These are phyloP conservation scores for Fomitopsis palustris DNA, from an alignment of 1,284 basidiomycete genomes.

Conservation along the genomic window DNA sequence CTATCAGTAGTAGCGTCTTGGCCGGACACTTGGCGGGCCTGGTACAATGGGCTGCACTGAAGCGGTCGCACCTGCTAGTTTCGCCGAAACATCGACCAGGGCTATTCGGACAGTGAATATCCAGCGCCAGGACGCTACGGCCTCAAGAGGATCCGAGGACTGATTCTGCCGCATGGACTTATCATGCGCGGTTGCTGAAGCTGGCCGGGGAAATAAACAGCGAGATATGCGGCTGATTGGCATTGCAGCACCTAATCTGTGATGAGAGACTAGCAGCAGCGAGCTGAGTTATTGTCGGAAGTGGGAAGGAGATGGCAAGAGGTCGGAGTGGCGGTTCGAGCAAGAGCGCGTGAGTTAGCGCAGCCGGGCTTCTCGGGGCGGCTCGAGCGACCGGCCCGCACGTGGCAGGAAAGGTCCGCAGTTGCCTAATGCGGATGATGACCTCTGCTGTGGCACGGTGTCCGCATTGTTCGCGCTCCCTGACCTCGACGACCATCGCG, in stretches of 20 bases:
- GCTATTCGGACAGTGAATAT: not conserved
- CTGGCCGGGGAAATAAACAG: not conserved
- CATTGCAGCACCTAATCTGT: not conserved
- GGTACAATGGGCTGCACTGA: not conserved
- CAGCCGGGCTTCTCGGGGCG: not conserved
- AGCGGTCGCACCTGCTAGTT: not conserved
- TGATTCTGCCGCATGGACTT: not conserved
- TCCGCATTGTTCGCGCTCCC: not conserved
- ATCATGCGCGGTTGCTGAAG: not conserved
- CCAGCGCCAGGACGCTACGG: not conserved
- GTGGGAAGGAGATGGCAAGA: not conserved
- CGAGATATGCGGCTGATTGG: not conserved
- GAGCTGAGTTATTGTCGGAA: not conserved
- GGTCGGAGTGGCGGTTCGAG: not conserved
- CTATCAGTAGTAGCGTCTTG: not conserved
- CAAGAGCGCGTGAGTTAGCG: not conserved
- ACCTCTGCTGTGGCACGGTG: not conserved
- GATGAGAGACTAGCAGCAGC: not conserved
- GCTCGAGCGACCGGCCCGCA: not conserved
- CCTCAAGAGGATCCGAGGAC: not conserved
- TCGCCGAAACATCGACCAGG: not conserved
- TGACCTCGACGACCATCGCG: not conserved
- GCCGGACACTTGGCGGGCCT: not conserved
- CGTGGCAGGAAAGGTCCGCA: not conserved
- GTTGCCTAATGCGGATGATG: not conserved